Conservation (phyloP, 441 rosid genomes). For the Mallotus japonicus region DNA sequence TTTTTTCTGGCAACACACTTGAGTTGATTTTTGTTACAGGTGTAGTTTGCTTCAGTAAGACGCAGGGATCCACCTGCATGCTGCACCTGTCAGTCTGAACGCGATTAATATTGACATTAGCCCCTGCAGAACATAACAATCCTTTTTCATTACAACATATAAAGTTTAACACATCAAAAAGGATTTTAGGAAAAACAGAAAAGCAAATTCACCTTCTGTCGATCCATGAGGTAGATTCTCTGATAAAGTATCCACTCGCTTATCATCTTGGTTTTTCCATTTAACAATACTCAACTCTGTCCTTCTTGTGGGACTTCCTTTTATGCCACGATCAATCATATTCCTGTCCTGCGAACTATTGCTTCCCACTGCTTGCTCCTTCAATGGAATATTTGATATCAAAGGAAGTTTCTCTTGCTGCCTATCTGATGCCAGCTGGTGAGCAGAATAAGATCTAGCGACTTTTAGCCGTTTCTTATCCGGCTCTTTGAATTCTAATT, state of each 20-base stretch:
- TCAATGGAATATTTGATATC: slow-evolving; percentile 35
- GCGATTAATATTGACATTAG: slow-evolving; percentile 33
- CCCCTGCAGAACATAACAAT: slow-evolving; percentile 47
- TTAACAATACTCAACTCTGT: slow-evolving; percentile 35
- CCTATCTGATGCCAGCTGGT: slow-evolving; percentile 33
- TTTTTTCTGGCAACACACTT: slow-evolving; percentile 31
- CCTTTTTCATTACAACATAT: slow-evolving; percentile 20
- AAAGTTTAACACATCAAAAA: slow-evolving; percentile 8
- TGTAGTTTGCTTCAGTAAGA: slow-evolving; percentile 32
- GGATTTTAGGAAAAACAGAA: slow-evolving; percentile 8
- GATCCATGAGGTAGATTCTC: slow-evolving; percentile 31
- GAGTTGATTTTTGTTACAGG: slow-evolving; percentile 32
- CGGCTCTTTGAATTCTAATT: slow-evolving; percentile 48
- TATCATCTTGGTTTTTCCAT: slow-evolving; percentile 41
- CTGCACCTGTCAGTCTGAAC: slow-evolving; percentile 38
- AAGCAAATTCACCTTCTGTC: slow-evolving; percentile 32
- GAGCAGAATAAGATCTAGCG: slow-evolving; percentile 33
- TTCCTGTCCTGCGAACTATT: slow-evolving; percentile 26
- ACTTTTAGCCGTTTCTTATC: slow-evolving; percentile 65
- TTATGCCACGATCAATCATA: slow-evolving; percentile 31
- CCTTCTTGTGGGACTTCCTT: slow-evolving; percentile 33
- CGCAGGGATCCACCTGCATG: slow-evolving; percentile 37
- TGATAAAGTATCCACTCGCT: slow-evolving; percentile 31
- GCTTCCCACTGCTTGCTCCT: slow-evolving; percentile 32
- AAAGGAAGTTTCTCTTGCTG: slow-evolving; percentile 30